phyloP scores from a whole-genome alignment of 2,329 filamentous ascomycete genomes.

The Fusarium denticulatum region DNA sequence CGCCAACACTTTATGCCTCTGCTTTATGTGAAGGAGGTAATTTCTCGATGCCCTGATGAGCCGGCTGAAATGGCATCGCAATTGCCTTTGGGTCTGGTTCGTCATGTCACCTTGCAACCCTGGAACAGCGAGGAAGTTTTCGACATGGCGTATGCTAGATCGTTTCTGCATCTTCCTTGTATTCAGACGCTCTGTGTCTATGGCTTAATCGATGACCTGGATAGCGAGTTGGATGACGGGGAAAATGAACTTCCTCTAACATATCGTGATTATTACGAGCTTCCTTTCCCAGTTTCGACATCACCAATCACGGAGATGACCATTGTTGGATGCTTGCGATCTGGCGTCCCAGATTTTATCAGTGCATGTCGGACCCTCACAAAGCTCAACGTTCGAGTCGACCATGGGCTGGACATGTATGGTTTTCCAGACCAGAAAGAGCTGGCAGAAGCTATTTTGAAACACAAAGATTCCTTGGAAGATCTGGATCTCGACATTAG shows the following conservation, averaged over 20 bases:
- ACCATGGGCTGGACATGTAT: too few relatives aligned
- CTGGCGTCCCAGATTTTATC: neutral
- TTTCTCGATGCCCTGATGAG: fast-evolving
- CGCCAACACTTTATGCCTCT: neutral
- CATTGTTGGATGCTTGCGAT: neutral
- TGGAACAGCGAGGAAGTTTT: neutral
- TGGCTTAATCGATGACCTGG: neutral
- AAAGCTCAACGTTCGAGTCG: neutral
- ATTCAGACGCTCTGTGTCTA: neutral
- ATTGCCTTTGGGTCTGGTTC: neutral
- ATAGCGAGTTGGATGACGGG: neutral
- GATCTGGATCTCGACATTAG: neutral
- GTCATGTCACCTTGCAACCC: neutral
- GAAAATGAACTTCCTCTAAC: too few relatives aligned
- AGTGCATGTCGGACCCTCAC: neutral
- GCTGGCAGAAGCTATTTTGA: neutral
- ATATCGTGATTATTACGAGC: neutral
- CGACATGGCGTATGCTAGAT: neutral
- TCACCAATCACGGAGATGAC: neutral
- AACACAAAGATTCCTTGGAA: neutral
- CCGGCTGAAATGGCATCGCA: too few relatives aligned
- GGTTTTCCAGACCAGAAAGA: neutral
- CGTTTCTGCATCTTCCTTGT: neutral
- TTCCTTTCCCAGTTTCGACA: neutral
- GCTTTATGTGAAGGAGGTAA: neutral